Evolutionary conservation across 495 filamentous ascomycete genomes (phyloP), one percentile per base, ranked within the genome.

Genomic region (Penicillium turbatum): DNA sequence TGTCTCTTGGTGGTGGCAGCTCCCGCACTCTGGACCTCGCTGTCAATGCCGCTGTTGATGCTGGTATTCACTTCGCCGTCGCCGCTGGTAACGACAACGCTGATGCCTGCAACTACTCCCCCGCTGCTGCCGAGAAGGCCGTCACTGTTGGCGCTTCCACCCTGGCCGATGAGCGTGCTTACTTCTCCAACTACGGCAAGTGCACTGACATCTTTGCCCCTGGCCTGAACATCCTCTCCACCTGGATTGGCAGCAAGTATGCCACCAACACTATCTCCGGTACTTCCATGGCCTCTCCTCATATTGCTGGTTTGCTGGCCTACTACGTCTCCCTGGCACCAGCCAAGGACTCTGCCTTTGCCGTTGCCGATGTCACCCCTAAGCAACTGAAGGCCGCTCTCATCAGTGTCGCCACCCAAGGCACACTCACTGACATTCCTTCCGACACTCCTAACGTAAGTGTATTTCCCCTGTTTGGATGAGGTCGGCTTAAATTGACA

Each of bases 151-250:
- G 92, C 68, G 95, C 95, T 56, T 95, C 90, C 16, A 95, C 88
- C 53, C 81, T 99, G 30, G 81, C 81, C 60, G 95, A 99, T 71
- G 89, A 91, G 80, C 92, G 95, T 73, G 95, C 95, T 57, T 99
- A 97, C 83, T 99, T 99, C 86, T 97, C 95, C 83, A 99, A 99
- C 86, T 97, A 85, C 74, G 95, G 95, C 70, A 92, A 91, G 82
- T 99, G 95, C 82, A 96, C 92, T 68, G 91, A 97, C 71, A 97
- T 99, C 79, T 99, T 99, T 68, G 95, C 91, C 51, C 95, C 95
- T 47, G 95, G 95, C 62, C 80, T 97, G 43, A 96, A 90, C 85
- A 97, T 99, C 60, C 80, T 87, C 51, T 97, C 95, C 29, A 96
- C 93, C 72, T 99, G 95, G 95, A 93, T 90, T 63, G 95, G 95